Evolutionary conservation across 768 basidiomycete species (phyloP).

Genomic region (Xerocomus spinulosus): DNA sequence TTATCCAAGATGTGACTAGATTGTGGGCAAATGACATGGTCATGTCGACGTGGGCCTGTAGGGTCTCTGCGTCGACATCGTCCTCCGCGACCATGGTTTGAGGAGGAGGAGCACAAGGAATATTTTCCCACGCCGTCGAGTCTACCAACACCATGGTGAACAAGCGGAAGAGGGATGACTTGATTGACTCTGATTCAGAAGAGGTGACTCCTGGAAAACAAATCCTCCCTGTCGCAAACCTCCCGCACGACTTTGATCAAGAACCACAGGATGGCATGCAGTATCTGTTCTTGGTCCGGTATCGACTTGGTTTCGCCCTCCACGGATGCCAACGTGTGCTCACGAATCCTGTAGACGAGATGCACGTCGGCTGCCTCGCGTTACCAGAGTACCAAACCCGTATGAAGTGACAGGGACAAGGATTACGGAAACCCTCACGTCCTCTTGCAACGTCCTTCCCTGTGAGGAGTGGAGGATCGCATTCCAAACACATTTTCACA

Average conservation of each 20-base stretch:
- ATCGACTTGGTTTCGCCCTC: constrained; percentile 10
- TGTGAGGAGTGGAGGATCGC: constrained; percentile 60
- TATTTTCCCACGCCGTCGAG: constrained; percentile 20
- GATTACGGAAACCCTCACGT: constrained; percentile 13
- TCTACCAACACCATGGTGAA: constrained; percentile 16
- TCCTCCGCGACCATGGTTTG: constrained; percentile 43
- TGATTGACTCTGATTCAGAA: constrained; percentile 54
- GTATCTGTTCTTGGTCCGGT: constrained; percentile 82
- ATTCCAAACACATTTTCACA: constrained; percentile 56
- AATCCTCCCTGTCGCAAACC: constrained; percentile 74
- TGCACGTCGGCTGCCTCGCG: constrained; percentile 57
- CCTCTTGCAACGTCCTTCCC: constrained; percentile 43
- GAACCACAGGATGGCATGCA: constrained; percentile 70
- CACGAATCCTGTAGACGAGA: constrained; percentile 53
- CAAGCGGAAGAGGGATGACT: constrained; percentile 56
- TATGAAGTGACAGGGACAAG: constrained; percentile 44
- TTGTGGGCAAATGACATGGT: constrained; percentile 73
- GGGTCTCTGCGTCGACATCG: constrained; percentile 56
- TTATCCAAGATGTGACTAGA: constrained; percentile 75
- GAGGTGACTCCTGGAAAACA: constrained; percentile 61
- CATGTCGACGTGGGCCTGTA: constrained; percentile 81
- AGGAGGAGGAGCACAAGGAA: neutral
- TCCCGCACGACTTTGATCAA: constrained; percentile 63
- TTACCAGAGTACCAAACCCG: constrained; percentile 65
- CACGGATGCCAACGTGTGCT: constrained; percentile 5